Conservation (phyloP, 306 rosid species). For the Dryas octopetala region DNA sequence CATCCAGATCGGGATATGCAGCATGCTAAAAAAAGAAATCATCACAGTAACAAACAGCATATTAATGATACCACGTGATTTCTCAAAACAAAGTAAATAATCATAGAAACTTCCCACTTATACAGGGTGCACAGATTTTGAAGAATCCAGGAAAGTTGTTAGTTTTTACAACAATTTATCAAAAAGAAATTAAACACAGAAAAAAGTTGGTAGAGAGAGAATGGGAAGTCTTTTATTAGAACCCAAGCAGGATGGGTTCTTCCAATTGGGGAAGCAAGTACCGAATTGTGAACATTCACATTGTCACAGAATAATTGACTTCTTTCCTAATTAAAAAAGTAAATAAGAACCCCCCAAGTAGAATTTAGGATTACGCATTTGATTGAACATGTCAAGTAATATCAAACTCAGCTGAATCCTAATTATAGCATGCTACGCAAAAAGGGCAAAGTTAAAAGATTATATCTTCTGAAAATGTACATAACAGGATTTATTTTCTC, state of each 20-base stretch:
- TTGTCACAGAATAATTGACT: background rate
- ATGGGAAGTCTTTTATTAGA: background rate
- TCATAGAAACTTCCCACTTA: background rate
- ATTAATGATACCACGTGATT: background rate
- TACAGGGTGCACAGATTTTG: background rate
- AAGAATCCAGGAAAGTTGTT: background rate
- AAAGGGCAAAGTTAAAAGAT: background rate
- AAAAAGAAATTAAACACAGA: background rate
- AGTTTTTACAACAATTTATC: background rate
- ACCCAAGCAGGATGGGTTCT: background rate
- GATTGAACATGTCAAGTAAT: background rate
- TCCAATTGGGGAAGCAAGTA: background rate
- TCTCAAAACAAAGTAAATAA: background rate
- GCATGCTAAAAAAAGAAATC: slow-evolving; percentile 68
- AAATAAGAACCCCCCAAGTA: background rate
- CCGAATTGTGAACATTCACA: no score
- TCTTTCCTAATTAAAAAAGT: background rate
- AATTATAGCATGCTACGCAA: background rate
- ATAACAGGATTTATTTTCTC: background rate
- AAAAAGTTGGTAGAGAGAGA: background rate
- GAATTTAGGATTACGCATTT: background rate
- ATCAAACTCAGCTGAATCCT: background rate
- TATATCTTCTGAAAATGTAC: background rate
- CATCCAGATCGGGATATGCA: slow-evolving; percentile 89
- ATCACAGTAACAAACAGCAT: slow-evolving; percentile 20